Conservation (phyloP, 192 early-diverging fungal species). For the Mortierella antarctica region DNA sequence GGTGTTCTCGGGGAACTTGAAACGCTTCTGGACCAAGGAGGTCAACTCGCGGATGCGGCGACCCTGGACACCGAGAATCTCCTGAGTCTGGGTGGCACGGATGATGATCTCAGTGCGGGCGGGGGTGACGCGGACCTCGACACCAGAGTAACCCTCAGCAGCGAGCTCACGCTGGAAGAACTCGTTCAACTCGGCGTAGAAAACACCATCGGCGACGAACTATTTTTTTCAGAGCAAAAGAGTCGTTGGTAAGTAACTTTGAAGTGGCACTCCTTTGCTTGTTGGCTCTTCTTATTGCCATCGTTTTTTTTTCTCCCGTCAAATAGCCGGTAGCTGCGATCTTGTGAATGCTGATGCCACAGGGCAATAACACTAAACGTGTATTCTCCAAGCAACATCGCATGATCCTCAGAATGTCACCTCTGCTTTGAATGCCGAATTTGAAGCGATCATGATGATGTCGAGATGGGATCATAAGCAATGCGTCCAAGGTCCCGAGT, state of each 20-base stretch:
- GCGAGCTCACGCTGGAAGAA: slow-evolving; percentile 98
- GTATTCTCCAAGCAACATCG: no score
- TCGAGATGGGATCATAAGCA: background rate
- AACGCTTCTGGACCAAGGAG: slow-evolving; percentile 98
- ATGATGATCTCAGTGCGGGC: slow-evolving; percentile 99
- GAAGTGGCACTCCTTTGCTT: background rate
- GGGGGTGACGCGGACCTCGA: slow-evolving; percentile 99
- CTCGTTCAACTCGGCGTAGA: slow-evolving; percentile 99
- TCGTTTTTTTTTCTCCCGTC: background rate
- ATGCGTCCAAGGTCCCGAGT: background rate
- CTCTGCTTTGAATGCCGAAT: background rate
- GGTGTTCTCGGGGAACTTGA: slow-evolving; percentile 98
- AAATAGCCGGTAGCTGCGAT: no score
- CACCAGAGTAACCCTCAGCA: slow-evolving; percentile 98
- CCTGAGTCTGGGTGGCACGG: slow-evolving; percentile 98
- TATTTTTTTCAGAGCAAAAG: slow-evolving; percentile 46
- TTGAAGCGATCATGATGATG: background rate
- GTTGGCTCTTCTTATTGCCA: background rate
- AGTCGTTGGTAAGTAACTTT: background rate
- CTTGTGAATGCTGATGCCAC: no score
- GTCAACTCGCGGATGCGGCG: slow-evolving; percentile 99
- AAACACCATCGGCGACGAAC: slow-evolving; percentile 99
- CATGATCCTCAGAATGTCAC: no score
- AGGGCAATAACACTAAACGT: no score
- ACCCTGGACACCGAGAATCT: slow-evolving; percentile 98